Evolutionary conservation across 2,329 filamentous ascomycete species (phyloP).

Genomic region (Colletotrichum lini): DNA sequence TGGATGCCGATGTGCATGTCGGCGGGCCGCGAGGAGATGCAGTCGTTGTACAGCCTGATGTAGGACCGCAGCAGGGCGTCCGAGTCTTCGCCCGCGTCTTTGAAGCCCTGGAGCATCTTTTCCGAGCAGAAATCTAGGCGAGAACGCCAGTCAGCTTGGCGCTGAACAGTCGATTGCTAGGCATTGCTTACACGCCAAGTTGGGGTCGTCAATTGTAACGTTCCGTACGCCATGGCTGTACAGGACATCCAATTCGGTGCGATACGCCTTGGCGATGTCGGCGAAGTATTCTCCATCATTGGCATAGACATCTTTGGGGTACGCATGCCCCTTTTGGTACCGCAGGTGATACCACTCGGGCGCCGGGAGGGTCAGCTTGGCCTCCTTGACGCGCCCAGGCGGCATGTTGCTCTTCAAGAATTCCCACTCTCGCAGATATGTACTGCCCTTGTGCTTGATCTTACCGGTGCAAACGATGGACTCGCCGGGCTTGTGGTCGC

Average conservation of each 20-base stretch:
- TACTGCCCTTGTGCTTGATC: constrained; percentile 62
- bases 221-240: constrained; percentile 70
- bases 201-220: constrained; percentile 75
- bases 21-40: constrained; percentile 70
- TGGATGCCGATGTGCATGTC: constrained; percentile 82
- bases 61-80: constrained; percentile 78
- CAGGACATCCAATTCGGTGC: constrained; percentile 66
- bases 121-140: constrained; percentile 74
- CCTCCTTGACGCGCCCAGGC: constrained; percentile 72
- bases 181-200: constrained; percentile 59
- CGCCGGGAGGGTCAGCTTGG: constrained; percentile 75
- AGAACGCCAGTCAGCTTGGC: background rate
- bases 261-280: constrained; percentile 70
- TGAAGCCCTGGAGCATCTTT: constrained; percentile 52
- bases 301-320: constrained; percentile 68
- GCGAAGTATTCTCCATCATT: constrained; percentile 71
- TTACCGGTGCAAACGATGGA: constrained; percentile 62
- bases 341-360: constrained; percentile 76
- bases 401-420: constrained; percentile 64
- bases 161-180: background rate
- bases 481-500: constrained; percentile 63
- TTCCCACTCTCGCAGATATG: constrained; percentile 59
- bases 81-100: constrained; percentile 38
- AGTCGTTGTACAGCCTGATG: constrained; percentile 81
- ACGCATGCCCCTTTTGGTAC: constrained; percentile 70